Conservation (phyloP, 2,329 filamentous ascomycete species). For the Rutstroemia sydowiana region DNA sequence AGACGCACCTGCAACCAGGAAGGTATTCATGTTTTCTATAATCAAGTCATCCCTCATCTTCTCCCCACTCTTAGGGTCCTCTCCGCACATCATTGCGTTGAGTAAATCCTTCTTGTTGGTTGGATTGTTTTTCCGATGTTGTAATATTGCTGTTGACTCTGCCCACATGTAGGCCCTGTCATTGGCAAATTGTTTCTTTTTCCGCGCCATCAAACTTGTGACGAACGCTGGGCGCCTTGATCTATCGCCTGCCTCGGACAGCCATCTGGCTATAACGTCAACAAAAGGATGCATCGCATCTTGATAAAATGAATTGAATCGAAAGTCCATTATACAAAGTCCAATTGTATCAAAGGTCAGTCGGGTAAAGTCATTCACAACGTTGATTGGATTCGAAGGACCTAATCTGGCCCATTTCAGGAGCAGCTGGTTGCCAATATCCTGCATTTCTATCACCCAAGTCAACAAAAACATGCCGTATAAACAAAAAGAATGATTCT, state of each 20-base stretch:
- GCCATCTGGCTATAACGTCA: conserved; percentile 56
- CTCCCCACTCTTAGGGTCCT: conserved; percentile 57
- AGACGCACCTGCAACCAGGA: conserved; percentile 43
- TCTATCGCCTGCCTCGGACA: conserved; percentile 48
- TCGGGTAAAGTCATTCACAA: conserved; percentile 61
- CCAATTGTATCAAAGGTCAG: conserved; percentile 59
- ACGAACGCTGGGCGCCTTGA: conserved; percentile 39
- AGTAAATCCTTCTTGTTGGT: conserved; percentile 57
- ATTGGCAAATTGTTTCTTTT: conserved; percentile 40
- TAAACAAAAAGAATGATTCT: background rate
- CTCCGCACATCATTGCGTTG: conserved; percentile 58
- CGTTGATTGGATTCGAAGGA: conserved; percentile 45
- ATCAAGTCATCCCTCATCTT: conserved; percentile 54
- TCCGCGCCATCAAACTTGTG: conserved; percentile 40
- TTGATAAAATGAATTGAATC: conserved; percentile 69
- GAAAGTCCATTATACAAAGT: conserved; percentile 50
- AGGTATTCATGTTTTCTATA: conserved; percentile 62
- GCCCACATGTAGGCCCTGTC: conserved; percentile 49
- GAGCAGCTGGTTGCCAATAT: conserved; percentile 55
- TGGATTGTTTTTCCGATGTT: conserved; percentile 47
- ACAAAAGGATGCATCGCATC: conserved; percentile 64
- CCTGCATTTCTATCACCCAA: conserved; percentile 47
- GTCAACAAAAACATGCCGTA: background rate
- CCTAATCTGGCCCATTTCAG: conserved; percentile 63
- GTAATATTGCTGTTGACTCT: conserved; percentile 50